These are phyloP conservation scores for Starmera pachycereana DNA, from an alignment of 805 yeast genomes.

Conservation along the genomic window DNA sequence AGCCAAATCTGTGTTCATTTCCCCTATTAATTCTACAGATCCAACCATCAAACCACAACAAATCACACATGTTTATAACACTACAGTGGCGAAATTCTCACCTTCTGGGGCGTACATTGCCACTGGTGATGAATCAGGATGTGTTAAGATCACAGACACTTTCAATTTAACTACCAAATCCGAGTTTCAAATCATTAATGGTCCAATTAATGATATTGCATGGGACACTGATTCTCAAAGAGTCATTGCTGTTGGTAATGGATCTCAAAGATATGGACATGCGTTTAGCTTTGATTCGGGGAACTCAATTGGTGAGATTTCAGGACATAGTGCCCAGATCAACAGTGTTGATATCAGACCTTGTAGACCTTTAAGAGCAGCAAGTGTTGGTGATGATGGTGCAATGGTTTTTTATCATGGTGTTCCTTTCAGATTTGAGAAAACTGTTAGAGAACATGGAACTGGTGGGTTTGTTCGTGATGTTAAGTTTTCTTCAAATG, in stretches of 20 bases:
- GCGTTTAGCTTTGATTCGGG: conserved; percentile 93
- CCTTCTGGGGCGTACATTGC: conserved; percentile 89
- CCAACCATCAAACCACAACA: conserved; percentile 38
- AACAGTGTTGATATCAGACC: conserved; percentile 81
- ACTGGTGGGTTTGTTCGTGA: conserved; percentile 62
- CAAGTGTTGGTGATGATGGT: conserved; percentile 84
- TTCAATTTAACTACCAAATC: conserved; percentile 56
- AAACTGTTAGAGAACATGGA: conserved; percentile 66
- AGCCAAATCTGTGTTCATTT: conserved; percentile 69
- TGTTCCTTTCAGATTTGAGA: conserved; percentile 85
- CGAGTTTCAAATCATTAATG: conserved; percentile 71
- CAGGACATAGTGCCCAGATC: conserved; percentile 80
- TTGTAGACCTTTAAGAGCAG: conserved; percentile 81
- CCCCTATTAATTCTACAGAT: conserved; percentile 34
- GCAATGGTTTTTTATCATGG: conserved; percentile 80
- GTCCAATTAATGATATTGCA: conserved; percentile 70
- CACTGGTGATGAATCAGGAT: conserved; percentile 87
- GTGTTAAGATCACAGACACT: conserved; percentile 80
- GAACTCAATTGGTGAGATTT: conserved; percentile 91
- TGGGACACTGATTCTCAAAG: conserved; percentile 90
- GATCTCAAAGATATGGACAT: conserved; percentile 85
- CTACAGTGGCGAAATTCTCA: conserved; percentile 79
- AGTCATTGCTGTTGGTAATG: conserved; percentile 90
- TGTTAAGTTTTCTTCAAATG: conserved; percentile 76
- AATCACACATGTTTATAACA: conserved; percentile 24